These are phyloP conservation scores for Aspergillus thermomutatus DNA, from an alignment of 2,329 filamentous ascomycete species.

Conservation along the genomic window DNA sequence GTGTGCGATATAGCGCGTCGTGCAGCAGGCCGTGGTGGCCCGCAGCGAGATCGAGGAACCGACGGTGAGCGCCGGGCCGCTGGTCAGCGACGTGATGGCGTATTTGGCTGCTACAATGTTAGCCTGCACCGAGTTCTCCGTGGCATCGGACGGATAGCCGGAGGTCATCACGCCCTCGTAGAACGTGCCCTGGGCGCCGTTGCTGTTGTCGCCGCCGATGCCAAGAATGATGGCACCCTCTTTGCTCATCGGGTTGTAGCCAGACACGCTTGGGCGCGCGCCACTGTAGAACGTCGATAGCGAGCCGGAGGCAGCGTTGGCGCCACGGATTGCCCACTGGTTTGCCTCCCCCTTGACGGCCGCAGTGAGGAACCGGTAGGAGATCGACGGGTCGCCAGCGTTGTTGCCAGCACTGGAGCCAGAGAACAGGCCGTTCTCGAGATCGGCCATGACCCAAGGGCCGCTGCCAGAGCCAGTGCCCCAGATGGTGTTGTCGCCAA, in stretches of 20 bases:
- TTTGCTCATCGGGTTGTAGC: constrained; percentile 62
- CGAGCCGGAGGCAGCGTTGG: constrained; percentile 51
- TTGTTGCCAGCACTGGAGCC: constrained; percentile 49
- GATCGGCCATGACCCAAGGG: constrained; percentile 67
- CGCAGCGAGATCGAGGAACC: constrained; percentile 54
- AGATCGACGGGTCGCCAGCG: constrained; percentile 50
- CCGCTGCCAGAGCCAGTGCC: constrained; percentile 57
- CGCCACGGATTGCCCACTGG: constrained; percentile 60
- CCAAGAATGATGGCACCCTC: constrained; percentile 66
- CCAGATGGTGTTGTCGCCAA: constrained; percentile 53
- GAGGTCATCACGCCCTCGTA: constrained; percentile 65
- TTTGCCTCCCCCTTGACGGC: constrained; percentile 56
- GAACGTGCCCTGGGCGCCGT: constrained; percentile 59
- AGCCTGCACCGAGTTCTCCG: constrained; percentile 57
- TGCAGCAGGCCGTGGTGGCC: constrained; percentile 54
- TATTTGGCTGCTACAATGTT: constrained; percentile 61
- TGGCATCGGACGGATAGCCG: constrained; percentile 59
- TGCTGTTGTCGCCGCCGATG: constrained; percentile 66
- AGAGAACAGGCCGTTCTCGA: constrained; percentile 65
- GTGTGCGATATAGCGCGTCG: constrained; percentile 55
- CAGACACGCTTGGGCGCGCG: constrained; percentile 48
- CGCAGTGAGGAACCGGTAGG: constrained; percentile 56
- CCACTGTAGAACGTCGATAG: constrained; percentile 61
- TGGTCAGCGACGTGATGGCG: constrained; percentile 44
- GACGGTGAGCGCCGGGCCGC: constrained; percentile 47